Evolutionary conservation across 345 rosid genomes (phyloP).

Genomic region (Ceriops tagal): DNA sequence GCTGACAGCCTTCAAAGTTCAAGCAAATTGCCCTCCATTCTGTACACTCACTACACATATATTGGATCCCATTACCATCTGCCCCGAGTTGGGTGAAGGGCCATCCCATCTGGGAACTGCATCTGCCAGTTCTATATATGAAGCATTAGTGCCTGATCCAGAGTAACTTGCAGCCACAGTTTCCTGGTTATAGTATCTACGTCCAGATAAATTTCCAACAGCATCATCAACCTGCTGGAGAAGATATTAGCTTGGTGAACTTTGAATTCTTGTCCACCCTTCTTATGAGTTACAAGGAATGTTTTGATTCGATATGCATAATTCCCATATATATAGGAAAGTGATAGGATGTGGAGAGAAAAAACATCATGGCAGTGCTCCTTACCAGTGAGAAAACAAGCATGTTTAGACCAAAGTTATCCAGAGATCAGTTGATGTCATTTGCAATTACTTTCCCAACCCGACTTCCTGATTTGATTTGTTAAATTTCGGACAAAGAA

Average conservation of each 20-base stretch:
- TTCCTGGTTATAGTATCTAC: slow-evolving; percentile 52
- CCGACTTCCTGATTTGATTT: background rate
- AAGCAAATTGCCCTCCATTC: background rate
- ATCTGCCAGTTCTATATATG: slow-evolving; percentile 45
- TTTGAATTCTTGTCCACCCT: background rate
- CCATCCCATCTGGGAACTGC: slow-evolving; percentile 39
- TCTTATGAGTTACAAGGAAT: background rate
- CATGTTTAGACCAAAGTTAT: slow-evolving; percentile 38
- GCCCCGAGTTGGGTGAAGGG: slow-evolving; percentile 32
- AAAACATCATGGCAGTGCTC: background rate
- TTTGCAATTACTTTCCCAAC: slow-evolving; percentile 27
- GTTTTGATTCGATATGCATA: background rate
- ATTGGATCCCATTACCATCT: slow-evolving; percentile 28
- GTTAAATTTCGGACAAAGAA: background rate
- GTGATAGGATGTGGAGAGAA: background rate
- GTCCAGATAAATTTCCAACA: slow-evolving; percentile 54
- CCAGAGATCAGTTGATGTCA: slow-evolving; percentile 44
- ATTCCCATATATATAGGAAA: background rate
- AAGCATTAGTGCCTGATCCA: slow-evolving; percentile 54
- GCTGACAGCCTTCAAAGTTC: slow-evolving; percentile 44
- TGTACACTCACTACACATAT: background rate
- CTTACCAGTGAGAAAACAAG: slow-evolving; percentile 21
- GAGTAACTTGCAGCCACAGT: slow-evolving; percentile 49
- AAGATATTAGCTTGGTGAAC: background rate
- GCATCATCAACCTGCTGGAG: slow-evolving; percentile 46